phyloP scores from a whole-genome alignment of 768 basidiomycete species.

The Lyophyllum decastes region DNA sequence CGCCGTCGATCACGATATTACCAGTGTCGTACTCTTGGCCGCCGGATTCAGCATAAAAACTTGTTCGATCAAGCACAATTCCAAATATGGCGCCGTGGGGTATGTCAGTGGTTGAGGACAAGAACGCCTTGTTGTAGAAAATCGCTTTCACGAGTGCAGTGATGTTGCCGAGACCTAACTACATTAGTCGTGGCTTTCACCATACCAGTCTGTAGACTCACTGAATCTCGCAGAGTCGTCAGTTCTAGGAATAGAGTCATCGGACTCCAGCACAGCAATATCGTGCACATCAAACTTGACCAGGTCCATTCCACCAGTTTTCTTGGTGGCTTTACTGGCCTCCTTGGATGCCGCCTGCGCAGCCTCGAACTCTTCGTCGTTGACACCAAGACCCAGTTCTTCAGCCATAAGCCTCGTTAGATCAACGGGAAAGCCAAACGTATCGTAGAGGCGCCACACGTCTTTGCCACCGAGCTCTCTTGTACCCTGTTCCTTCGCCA shows the following conservation, averaged over 20 bases:
- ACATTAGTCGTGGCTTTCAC: not conserved
- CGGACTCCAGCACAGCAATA: slow-evolving; percentile 81
- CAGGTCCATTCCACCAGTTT: slow-evolving; percentile 63
- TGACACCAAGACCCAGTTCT: slow-evolving; percentile 81
- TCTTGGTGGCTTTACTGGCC: slow-evolving; percentile 83
- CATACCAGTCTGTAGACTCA: slow-evolving; percentile 37
- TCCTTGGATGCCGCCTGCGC: slow-evolving; percentile 89
- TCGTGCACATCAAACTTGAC: slow-evolving; percentile 97
- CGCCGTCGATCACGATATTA: slow-evolving; percentile 88
- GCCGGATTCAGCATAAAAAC: slow-evolving; percentile 97
- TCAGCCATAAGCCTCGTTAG: slow-evolving; percentile 97
- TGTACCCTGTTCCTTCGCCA: slow-evolving; percentile 60
- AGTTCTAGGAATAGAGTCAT: slow-evolving; percentile 80
- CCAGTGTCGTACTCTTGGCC: slow-evolving; percentile 98
- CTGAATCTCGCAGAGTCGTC: slow-evolving; percentile 92
- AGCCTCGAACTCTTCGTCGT: slow-evolving; percentile 85
- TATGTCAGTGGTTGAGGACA: slow-evolving; percentile 64
- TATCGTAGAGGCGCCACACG: slow-evolving; percentile 97
- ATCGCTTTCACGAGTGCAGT: slow-evolving; percentile 78
- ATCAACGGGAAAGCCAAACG: slow-evolving; percentile 97
- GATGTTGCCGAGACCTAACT: slow-evolving; percentile 74
- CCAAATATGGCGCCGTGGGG: slow-evolving; percentile 76
- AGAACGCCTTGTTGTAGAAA: slow-evolving; percentile 79
- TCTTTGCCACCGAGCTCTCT: slow-evolving; percentile 85
- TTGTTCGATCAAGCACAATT: slow-evolving; percentile 86